These are phyloP conservation scores for Termitomyces sp. DNA, from an alignment of 768 basidiomycete genomes.

Conservation along the genomic window DNA sequence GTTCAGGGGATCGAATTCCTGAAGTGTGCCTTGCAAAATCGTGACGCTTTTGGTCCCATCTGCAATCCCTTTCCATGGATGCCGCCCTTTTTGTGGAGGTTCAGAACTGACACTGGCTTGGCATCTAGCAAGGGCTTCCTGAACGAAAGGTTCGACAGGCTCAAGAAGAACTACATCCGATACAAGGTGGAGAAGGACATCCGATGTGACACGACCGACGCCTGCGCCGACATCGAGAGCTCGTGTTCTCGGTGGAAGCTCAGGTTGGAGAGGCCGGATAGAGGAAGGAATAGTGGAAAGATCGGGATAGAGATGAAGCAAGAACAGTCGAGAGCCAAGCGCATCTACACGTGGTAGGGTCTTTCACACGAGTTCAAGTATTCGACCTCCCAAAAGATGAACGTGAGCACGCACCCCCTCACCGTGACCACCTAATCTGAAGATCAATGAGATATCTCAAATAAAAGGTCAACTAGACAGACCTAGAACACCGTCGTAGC, in stretches of 20 bases:
- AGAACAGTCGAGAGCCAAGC: conserved; percentile 84
- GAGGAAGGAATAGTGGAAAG: conserved; percentile 77
- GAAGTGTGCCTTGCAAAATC: conserved; percentile 76
- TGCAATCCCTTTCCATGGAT: conserved; percentile 65
- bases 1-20: conserved; percentile 71
- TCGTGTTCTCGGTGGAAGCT: conserved; percentile 38
- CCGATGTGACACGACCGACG: conserved; percentile 86
- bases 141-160: conserved; percentile 77
- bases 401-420: conserved; percentile 39
- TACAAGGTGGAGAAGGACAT: conserved; percentile 87
- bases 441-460: background rate
- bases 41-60: conserved; percentile 68
- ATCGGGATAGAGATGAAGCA: conserved; percentile 76
- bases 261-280: conserved; percentile 45
- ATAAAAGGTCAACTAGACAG: conserved; percentile 14
- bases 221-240: conserved; percentile 95
- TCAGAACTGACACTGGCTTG: conserved; percentile 28
- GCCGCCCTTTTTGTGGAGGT: conserved; percentile 17
- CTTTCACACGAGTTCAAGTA: conserved; percentile 35
- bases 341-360: conserved; percentile 89
- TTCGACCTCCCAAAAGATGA: background rate
- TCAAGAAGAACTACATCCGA: conserved; percentile 87
- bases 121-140: conserved; percentile 54
- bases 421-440: conserved; percentile 35
- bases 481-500: conserved; percentile 85